phyloP scores from a whole-genome alignment of 495 filamentous ascomycete genomes.

The Astrothelium macrocarpum region DNA sequence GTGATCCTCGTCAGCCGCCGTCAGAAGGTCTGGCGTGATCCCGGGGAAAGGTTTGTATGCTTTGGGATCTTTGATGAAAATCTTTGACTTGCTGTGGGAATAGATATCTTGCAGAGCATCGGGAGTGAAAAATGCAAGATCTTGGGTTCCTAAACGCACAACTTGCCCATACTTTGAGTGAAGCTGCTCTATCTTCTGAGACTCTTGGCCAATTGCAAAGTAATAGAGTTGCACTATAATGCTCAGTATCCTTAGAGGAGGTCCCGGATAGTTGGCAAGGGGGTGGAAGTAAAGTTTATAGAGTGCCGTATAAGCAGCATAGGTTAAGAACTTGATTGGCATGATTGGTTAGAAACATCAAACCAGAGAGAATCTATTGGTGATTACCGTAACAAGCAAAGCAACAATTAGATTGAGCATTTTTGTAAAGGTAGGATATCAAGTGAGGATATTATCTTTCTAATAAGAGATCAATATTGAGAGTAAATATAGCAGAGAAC shows the following conservation, averaged over 20 bases:
- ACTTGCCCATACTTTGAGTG: constrained; percentile 26
- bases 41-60: constrained; percentile 10
- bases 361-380: neutral
- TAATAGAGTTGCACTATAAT: neutral
- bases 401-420: neutral
- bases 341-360: neutral
- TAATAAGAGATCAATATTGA: neutral
- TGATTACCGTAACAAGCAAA: neutral
- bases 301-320: neutral
- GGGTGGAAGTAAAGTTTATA: constrained; percentile 3
- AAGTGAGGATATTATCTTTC: neutral
- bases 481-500: too few relatives aligned
- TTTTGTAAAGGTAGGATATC: neutral
- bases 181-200: constrained; percentile 20
- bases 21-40: constrained; percentile 23
- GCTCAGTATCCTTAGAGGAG: neutral
- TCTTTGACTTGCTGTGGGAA: neutral
- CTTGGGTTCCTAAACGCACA: neutral
- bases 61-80: constrained; percentile 25
- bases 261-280: neutral
- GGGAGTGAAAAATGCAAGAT: constrained; percentile 7
- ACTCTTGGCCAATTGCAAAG: constrained; percentile 20
- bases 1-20: constrained; percentile 25
- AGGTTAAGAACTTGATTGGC: neutral
- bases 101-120: constrained; percentile 4